Evolutionary conservation across 768 basidiomycete genomes (phyloP).

Genomic region (Pulveroboletus frians): DNA sequence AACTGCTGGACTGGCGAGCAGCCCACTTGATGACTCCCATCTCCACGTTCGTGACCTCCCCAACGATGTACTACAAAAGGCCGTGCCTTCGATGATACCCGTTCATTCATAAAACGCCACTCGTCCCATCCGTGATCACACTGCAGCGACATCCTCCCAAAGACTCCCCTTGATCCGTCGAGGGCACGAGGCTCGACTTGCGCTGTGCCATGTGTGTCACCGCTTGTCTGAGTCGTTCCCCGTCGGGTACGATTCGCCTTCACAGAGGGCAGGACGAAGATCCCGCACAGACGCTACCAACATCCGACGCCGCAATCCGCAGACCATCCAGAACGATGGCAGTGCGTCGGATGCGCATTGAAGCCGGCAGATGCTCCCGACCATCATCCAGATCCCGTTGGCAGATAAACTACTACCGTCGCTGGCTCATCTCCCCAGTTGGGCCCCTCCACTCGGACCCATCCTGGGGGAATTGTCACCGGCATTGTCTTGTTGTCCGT

Average conservation of each 20-base stretch:
- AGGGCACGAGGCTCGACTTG: not conserved
- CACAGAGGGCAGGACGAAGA: not conserved
- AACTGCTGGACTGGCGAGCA: no score
- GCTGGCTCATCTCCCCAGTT: not conserved
- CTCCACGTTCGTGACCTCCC: not conserved
- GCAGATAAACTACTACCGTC: not conserved
- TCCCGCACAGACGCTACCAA: not conserved
- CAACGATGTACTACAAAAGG: not conserved
- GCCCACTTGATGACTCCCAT: no score
- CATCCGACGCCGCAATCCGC: not conserved
- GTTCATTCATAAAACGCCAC: not conserved
- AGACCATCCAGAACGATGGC: not conserved
- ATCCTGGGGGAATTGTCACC: not conserved
- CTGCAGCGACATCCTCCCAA: no score
- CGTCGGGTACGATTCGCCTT: no score
- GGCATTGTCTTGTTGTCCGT: not conserved
- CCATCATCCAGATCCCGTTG: not conserved
- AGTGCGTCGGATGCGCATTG: not conserved
- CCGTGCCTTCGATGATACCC: not conserved
- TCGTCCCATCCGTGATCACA: not conserved
- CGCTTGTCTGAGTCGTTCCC: no score
- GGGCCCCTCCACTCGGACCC: not conserved
- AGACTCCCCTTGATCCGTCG: not conserved
- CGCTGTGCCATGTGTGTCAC: no score
- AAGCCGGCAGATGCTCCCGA: not conserved